Percentiles rank a stretch among this genome's conserved stretches.
Evolutionary conservation across 106 monocot species (phyloP).

Genomic region (Triglochin maritima): DNA sequence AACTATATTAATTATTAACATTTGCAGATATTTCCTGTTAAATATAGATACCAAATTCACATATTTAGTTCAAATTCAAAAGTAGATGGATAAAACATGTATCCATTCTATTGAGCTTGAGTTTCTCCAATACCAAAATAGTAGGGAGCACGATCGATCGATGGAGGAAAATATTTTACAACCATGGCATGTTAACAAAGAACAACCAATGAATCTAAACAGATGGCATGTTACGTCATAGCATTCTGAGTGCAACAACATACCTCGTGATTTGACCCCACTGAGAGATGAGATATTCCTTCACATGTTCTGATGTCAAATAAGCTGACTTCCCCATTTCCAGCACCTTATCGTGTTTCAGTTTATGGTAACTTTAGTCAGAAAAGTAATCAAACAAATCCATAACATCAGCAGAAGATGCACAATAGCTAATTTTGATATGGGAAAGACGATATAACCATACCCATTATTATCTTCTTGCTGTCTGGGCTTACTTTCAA

Average conservation of each 20-base stretch:
- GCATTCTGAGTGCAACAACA: not conserved
- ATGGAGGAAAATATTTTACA: no score
- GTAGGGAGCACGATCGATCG: no score
- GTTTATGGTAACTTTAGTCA: not conserved
- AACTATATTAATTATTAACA: no score
- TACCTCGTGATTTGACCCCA: constrained; percentile 60
- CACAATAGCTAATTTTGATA: not conserved
- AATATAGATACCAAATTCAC: no score
- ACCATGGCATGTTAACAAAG: no score
- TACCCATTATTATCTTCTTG: constrained; percentile 65
- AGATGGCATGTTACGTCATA: not conserved
- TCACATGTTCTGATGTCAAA: constrained; percentile 63
- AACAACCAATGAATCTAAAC: not conserved
- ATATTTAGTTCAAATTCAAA: no score
- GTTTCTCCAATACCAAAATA: no score
- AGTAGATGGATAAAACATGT: no score
- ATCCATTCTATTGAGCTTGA: no score
- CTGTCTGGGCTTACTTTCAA: constrained; percentile 46
- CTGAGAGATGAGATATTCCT: constrained; percentile 59
- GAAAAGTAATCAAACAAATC: not conserved
- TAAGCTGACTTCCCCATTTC: constrained; percentile 68
- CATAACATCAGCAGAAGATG: not conserved
- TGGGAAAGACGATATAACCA: not conserved
- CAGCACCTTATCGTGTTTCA: constrained; percentile 38
- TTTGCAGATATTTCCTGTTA: no score